phyloP scores from a whole-genome alignment of 768 basidiomycete genomes.

The Pleurotus ostreatus region DNA sequence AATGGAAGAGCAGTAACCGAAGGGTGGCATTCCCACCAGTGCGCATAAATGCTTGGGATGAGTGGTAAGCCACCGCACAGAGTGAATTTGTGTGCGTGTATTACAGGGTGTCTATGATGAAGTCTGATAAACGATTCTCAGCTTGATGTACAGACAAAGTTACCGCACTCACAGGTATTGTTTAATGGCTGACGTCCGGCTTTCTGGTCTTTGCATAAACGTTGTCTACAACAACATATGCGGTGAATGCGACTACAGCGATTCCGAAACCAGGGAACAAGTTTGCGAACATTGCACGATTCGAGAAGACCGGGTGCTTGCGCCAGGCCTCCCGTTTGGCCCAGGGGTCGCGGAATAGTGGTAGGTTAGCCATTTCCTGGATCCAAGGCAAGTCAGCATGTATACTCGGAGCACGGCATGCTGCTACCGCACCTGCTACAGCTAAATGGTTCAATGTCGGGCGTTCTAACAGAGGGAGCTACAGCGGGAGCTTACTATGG shows the following conservation, averaged over 20 bases:
- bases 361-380: constrained; percentile 52
- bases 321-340: constrained; percentile 92
- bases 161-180: constrained; percentile 12
- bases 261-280: constrained; percentile 95
- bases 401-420: background rate
- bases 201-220: constrained; percentile 40
- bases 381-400: background rate
- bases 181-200: constrained; percentile 20
- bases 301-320: constrained; percentile 84
- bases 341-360: constrained; percentile 92
- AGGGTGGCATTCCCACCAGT: background rate
- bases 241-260: constrained; percentile 87
- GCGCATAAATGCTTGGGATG: background rate
- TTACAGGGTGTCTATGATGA: too few species aligned
- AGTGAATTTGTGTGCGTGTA: too few species aligned
- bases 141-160: too few species aligned
- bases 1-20: too few species aligned
- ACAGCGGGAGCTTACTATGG: constrained; percentile 4
- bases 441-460: constrained; percentile 4
- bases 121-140: too few species aligned
- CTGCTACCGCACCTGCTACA: background rate
- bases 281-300: constrained; percentile 82
- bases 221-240: constrained; percentile 86
- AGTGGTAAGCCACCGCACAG: too few species aligned
- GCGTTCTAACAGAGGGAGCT: constrained; percentile 10